phyloP scores from a whole-genome alignment of 2,329 filamentous ascomycete genomes.

The Pyrenophora tritici-repentis region DNA sequence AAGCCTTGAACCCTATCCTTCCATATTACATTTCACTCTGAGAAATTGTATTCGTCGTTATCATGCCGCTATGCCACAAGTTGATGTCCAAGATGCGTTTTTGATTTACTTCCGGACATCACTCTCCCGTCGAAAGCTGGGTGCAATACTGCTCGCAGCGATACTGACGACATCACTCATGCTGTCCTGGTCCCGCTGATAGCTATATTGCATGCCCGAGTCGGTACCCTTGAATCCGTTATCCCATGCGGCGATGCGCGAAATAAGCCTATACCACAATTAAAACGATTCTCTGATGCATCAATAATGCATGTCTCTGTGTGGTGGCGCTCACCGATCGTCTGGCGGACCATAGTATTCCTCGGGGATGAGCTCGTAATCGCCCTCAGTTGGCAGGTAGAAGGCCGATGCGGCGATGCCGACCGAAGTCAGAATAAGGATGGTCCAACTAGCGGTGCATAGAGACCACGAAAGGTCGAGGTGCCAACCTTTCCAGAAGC shows the following conservation, averaged over 20 bases:
- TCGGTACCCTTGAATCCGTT: conserved; percentile 37
- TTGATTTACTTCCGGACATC: conserved; percentile 5
- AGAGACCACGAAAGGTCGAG: conserved; percentile 81
- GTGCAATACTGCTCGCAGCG: conserved; percentile 13
- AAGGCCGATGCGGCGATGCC: conserved; percentile 70
- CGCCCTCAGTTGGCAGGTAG: conserved; percentile 77
- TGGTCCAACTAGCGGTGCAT: conserved; percentile 63
- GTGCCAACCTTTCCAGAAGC: conserved; percentile 82
- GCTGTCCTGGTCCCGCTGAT: conserved; percentile 26
- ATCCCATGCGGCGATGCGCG: conserved; percentile 43
- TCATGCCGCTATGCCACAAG: not conserved
- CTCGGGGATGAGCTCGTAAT: conserved; percentile 75
- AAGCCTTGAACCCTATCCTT: not conserved
- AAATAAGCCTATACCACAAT: conserved; percentile 37
- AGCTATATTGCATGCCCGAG: conserved; percentile 24
- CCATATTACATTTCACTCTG: conserved; percentile 1
- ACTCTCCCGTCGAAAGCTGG: conserved; percentile 14
- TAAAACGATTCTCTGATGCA: conserved; percentile 20
- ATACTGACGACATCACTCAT: conserved; percentile 25
- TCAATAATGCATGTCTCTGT: not conserved
- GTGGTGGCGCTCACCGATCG: conserved; percentile 37
- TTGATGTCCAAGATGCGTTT: not conserved
- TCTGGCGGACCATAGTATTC: conserved; percentile 35
- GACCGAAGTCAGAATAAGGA: conserved; percentile 58
- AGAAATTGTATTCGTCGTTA: not conserved